phyloP scores from a whole-genome alignment of 768 basidiomycete genomes.

The Gyrodon lividus region DNA sequence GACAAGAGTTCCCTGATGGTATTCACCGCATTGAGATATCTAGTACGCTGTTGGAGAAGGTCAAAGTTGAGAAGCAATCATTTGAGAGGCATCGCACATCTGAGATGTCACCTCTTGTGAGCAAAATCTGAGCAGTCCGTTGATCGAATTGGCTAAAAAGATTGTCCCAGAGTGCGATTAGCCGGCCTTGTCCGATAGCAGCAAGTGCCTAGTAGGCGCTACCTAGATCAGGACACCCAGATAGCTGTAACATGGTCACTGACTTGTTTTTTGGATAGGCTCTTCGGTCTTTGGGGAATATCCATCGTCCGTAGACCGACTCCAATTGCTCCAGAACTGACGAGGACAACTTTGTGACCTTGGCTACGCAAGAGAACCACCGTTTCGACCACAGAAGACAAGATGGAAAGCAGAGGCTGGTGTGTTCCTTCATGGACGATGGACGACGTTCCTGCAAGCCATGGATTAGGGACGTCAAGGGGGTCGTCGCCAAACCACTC shows the following conservation, averaged over 20 bases:
- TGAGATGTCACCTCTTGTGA: slow-evolving; percentile 95
- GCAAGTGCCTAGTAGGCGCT: slow-evolving; percentile 78
- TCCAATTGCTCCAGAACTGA: slow-evolving; percentile 96
- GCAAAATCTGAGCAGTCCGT: slow-evolving; percentile 91
- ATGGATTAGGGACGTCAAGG: slow-evolving; percentile 9
- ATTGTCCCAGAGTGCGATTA: slow-evolving; percentile 97
- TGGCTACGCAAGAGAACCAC: slow-evolving; percentile 71
- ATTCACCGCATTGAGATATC: slow-evolving; percentile 96
- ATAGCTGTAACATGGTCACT: slow-evolving; percentile 21
- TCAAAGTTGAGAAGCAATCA: slow-evolving; percentile 4
- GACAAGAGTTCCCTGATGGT: slow-evolving; percentile 88
- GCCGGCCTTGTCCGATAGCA: slow-evolving; percentile 93
- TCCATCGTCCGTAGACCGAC: slow-evolving; percentile 94
- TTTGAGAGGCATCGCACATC: slow-evolving; percentile 57
- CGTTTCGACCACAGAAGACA: slow-evolving; percentile 91
- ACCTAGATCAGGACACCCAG: slow-evolving; percentile 17
- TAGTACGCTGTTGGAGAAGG: slow-evolving; percentile 62
- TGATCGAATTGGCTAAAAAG: slow-evolving; percentile 92
- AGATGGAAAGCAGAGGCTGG: slow-evolving; percentile 84
- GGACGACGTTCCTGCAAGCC: slow-evolving; percentile 74
- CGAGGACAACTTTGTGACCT: slow-evolving; percentile 93
- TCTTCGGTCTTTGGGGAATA: slow-evolving; percentile 75
- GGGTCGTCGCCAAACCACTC: slow-evolving; percentile 17
- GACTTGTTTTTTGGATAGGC: slow-evolving; percentile 88
- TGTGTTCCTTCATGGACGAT: slow-evolving; percentile 95